Evolutionary conservation across 106 monocot species (phyloP).

Genomic region (Agapanthus africanus): DNA sequence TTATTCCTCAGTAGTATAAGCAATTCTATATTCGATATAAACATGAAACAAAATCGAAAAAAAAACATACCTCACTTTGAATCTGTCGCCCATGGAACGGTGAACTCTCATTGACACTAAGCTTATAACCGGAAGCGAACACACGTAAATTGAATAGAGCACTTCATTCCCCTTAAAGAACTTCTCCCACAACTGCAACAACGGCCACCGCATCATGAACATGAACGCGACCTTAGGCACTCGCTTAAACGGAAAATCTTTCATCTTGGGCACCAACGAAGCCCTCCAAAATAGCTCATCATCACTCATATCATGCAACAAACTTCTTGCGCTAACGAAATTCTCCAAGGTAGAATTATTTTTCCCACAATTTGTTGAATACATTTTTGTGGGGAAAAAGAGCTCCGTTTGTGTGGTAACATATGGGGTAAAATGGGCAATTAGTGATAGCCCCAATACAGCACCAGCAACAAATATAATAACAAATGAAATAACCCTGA

Average conservation of each 20-base stretch:
- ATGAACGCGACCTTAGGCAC: constrained; percentile 90
- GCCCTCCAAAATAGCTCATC: constrained; percentile 88
- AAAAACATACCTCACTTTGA: constrained; percentile 58
- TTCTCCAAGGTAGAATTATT: constrained; percentile 35
- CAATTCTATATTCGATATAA: neutral
- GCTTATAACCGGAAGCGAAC: constrained; percentile 59
- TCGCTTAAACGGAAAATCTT: constrained; percentile 55
- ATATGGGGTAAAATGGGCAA: constrained; percentile 33
- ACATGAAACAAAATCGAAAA: neutral
- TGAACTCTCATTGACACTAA: constrained; percentile 53
- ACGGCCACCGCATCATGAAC: constrained; percentile 68
- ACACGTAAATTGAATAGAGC: constrained; percentile 70
- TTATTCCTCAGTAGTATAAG: neutral
- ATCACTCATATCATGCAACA: constrained; percentile 66
- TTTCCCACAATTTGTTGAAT: constrained; percentile 26
- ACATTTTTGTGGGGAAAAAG: constrained; percentile 43
- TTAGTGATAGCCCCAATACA: constrained; percentile 51
- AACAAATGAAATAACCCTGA: constrained; percentile 40
- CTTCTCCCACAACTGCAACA: constrained; percentile 69
- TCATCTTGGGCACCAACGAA: constrained; percentile 61
- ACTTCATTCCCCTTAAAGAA: constrained; percentile 73
- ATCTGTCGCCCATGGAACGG: constrained; percentile 75
- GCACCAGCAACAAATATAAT: constrained; percentile 71
- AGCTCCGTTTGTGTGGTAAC: constrained; percentile 32
- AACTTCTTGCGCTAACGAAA: constrained; percentile 37